Evolutionary conservation across 2,329 filamentous ascomycete species (phyloP), one percentile per base, ranked within the genome.

Genomic region (Colletotrichum sp.): DNA sequence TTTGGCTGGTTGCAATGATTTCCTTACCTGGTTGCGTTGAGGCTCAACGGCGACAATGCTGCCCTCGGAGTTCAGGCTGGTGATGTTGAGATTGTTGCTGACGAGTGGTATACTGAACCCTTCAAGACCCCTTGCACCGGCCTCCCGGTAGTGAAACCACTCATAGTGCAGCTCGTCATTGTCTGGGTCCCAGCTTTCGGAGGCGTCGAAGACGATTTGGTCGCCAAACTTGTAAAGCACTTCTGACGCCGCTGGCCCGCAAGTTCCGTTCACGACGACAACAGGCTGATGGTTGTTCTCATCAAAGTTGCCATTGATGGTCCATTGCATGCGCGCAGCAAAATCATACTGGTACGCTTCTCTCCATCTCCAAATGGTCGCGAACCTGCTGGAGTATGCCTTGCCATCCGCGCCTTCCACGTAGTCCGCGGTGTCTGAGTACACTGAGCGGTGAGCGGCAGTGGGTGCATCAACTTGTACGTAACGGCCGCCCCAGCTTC

Each of bases 401-500:
- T 71, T 78, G n/a, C 82, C 81, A 67, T 83, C 79, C n/a, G 78
- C 48, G 24, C 80, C 81, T 10, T 80, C 71, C 4, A 82, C 80
- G 16, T 77, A 71, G 64, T 83, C 84, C 24, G 77, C 74, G 12
- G 68, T 74, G 59, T 84, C 81, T 64, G 77, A 79, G 75, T 82
- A 84, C 12, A 68, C 66, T 18, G 18, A 24, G 66, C 32, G 48
- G 22, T 28, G 30, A n/a, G 32, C 66, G 8, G 65, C 65, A 8
- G 48, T 68, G 52, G 52, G 44, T 83, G 73, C 55, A 65, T 78
- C 15, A 7, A 36, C 32, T 18, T 15, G 60, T 48, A 28, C 26
- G 77, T 89, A 90, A 8, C 88, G 83, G 0, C 88, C 88, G 26
- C 88, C 88, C 88, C 88, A 90, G 1, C 85, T 86, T 4, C 88